Conservation (phyloP, 2,329 filamentous ascomycete genomes). For the Rutstroemia sp. region DNA sequence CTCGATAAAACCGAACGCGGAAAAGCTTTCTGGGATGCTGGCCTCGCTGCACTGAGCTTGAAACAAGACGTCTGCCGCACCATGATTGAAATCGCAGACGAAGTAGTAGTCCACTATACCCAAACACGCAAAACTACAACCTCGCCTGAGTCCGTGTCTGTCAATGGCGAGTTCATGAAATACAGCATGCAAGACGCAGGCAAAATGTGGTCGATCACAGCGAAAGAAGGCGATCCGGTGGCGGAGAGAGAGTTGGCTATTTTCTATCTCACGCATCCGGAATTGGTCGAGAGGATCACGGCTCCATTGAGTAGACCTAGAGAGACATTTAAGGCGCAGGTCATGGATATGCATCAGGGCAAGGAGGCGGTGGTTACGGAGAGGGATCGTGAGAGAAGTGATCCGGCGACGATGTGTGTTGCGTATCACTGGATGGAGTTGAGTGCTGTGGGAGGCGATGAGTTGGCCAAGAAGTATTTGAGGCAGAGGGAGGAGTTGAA, state of each 20-base stretch:
- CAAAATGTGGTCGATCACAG: slow-evolving; percentile 85
- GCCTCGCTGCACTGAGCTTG: slow-evolving; percentile 77
- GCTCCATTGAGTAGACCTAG: slow-evolving; percentile 76
- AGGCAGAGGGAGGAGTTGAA: slow-evolving; percentile 45
- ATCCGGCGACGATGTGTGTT: slow-evolving; percentile 85
- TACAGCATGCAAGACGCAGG: slow-evolving; percentile 75
- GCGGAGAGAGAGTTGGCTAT: slow-evolving; percentile 90
- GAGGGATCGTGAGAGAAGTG: slow-evolving; percentile 57
- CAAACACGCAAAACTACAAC: slow-evolving; percentile 45
- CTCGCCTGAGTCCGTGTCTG: slow-evolving; percentile 27
- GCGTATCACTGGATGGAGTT: slow-evolving; percentile 97
- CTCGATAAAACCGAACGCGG: slow-evolving; percentile 56
- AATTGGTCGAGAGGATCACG: slow-evolving; percentile 72
- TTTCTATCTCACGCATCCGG: slow-evolving; percentile 86
- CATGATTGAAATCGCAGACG: slow-evolving; percentile 56
- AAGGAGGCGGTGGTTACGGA: slow-evolving; percentile 34
- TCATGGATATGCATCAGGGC: slow-evolving; percentile 63
- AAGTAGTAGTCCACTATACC: slow-evolving; percentile 61
- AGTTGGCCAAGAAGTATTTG: slow-evolving; percentile 74
- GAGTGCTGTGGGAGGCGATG: slow-evolving; percentile 78
- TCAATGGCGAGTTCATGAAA: slow-evolving; percentile 40
- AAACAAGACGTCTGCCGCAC: slow-evolving; percentile 77
- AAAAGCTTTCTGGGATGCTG: slow-evolving; percentile 78
- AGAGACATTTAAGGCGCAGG: slow-evolving; percentile 84
- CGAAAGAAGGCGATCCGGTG: slow-evolving; percentile 81